Conservation (phyloP, 2,329 filamentous ascomycete species). For the Fusarium praegraminearum region DNA sequence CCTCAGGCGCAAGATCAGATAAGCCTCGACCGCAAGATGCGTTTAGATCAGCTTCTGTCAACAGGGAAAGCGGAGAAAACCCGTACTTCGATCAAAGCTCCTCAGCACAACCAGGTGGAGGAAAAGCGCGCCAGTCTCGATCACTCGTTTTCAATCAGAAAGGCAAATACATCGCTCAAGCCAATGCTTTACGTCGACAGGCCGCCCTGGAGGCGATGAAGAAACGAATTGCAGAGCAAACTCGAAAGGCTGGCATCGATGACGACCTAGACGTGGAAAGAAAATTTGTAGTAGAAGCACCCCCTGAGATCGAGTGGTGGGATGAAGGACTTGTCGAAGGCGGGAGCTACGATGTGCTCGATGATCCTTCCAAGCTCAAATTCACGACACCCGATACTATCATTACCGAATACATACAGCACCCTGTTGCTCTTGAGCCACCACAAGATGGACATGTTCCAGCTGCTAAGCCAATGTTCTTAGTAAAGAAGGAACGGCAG, state of each 20-base stretch:
- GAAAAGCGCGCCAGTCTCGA: conserved; percentile 75
- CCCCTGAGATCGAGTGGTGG: conserved; percentile 97
- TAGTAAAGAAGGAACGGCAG: conserved; percentile 90
- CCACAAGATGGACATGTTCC: conserved; percentile 88
- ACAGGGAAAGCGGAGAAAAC: conserved; percentile 60
- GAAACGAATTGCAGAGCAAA: conserved; percentile 87
- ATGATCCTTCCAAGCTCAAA: conserved; percentile 74
- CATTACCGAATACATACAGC: conserved; percentile 90
- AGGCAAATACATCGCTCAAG: conserved; percentile 97
- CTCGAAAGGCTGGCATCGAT: conserved; percentile 91
- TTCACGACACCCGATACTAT: conserved; percentile 84
- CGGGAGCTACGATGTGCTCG: conserved; percentile 78
- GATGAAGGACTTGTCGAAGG: conserved; percentile 88
- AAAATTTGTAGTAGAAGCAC: conserved; percentile 84
- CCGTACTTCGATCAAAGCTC: conserved; percentile 84
- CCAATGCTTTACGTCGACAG: conserved; percentile 87
- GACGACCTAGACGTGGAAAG: conserved; percentile 91
- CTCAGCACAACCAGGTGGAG: conserved; percentile 67
- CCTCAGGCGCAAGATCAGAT: conserved; percentile 31
- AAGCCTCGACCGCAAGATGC: conserved; percentile 32
- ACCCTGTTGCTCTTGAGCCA: conserved; percentile 89
- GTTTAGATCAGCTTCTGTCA: conserved; percentile 37
- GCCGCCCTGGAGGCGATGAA: conserved; percentile 94
- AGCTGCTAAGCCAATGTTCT: conserved; percentile 86
- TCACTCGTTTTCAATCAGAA: conserved; percentile 92